These are phyloP conservation scores for Mrakia frigida DNA, from an alignment of 768 basidiomycete genomes.

Conservation along the genomic window DNA sequence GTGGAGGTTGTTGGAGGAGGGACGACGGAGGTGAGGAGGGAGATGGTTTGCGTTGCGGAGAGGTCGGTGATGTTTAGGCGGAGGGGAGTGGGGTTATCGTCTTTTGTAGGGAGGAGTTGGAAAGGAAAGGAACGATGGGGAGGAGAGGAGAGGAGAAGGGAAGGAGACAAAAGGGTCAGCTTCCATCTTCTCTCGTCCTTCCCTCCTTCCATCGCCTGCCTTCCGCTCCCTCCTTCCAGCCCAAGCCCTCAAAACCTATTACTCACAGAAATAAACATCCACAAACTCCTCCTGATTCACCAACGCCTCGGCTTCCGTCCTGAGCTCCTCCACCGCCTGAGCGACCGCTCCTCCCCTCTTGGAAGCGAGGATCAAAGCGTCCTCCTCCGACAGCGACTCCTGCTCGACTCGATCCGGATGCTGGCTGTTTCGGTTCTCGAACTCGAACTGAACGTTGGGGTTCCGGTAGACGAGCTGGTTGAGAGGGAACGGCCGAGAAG, in stretches of 20 bases:
- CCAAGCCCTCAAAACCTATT: too few relatives aligned
- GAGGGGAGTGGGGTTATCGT: neutral
- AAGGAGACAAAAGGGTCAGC: constrained; percentile 14
- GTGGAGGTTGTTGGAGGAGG: constrained; percentile 10
- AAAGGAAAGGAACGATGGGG: neutral
- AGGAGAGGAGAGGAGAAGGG: neutral
- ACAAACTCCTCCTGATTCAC: constrained; percentile 21
- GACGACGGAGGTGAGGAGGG: constrained; percentile 18
- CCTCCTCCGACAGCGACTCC: neutral
- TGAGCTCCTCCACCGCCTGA: neutral
- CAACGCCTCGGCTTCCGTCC: neutral
- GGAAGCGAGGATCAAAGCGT: neutral
- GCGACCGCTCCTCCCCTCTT: too few relatives aligned
- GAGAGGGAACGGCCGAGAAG: neutral
- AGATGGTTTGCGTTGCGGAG: neutral
- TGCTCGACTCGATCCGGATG: neutral
- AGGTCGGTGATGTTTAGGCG: constrained; percentile 21
- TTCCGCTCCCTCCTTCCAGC: too few relatives aligned
- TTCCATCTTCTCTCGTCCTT: neutral
- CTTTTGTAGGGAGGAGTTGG: neutral
- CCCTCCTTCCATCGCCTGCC: neutral
- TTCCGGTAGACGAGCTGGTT: constrained; percentile 13
- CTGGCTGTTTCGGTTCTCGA: neutral
- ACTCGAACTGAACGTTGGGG: neutral
- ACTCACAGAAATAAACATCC: constrained; percentile 20